phyloP scores from a whole-genome alignment of 1,139 yeast species.

The Saccharomyces hybrid region DNA sequence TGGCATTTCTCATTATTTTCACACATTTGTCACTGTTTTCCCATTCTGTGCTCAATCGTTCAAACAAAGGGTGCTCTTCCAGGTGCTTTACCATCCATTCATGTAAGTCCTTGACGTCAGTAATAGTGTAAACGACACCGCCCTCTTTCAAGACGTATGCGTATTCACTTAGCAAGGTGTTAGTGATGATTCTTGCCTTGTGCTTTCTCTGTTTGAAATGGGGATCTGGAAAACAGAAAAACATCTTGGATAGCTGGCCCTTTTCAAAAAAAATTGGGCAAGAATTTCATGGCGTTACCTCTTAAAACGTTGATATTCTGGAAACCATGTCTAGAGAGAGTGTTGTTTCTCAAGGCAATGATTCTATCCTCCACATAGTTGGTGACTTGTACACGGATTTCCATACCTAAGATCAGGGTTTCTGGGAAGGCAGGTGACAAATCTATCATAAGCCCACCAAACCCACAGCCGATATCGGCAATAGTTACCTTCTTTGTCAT shows the following conservation, averaged over 20 bases:
- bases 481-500: constrained; percentile 62
- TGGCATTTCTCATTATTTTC: constrained; percentile 74
- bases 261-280: constrained; percentile 84
- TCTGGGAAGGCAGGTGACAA: constrained; percentile 73
- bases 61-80: constrained; percentile 84
- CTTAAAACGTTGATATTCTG: constrained; percentile 84
- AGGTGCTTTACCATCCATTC: constrained; percentile 94
- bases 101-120: constrained; percentile 91
- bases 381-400: constrained; percentile 94
- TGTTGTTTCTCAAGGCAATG: constrained; percentile 60
- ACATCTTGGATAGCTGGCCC: constrained; percentile 79
- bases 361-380: constrained; percentile 94
- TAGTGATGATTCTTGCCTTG: constrained; percentile 91
- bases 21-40: constrained; percentile 77
- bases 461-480: constrained; percentile 97
- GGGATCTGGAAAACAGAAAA: constrained; percentile 98
- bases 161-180: constrained; percentile 80
- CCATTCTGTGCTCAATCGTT: constrained; percentile 71
- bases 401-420: constrained; percentile 81
- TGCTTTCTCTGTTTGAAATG: constrained; percentile 96
- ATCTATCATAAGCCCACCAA: constrained; percentile 83
- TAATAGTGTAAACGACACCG: constrained; percentile 86
- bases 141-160: constrained; percentile 84
- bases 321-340: constrained; percentile 37
- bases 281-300: constrained; percentile 94